Conservation (phyloP, 1,284 basidiomycete species). For the Golubevia sp. region DNA sequence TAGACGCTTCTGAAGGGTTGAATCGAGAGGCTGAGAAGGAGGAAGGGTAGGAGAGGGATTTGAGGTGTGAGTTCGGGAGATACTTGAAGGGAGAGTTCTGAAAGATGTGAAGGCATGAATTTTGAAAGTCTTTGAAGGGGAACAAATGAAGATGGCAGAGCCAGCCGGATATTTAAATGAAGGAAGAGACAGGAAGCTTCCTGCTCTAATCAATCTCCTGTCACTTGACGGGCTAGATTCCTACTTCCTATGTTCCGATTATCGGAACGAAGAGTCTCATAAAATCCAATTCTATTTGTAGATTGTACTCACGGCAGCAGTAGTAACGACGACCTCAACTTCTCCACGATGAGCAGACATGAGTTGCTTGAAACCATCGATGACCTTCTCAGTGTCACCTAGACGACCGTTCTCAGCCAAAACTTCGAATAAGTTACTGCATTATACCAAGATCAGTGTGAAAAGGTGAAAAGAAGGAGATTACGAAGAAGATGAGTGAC, state of each 20-base stretch:
- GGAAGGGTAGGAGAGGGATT: not conserved
- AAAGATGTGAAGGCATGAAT: too few relatives aligned
- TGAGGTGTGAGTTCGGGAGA: too few relatives aligned
- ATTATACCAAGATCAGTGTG: not conserved
- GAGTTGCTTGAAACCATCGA: constrained; percentile 88
- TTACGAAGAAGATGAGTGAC: not conserved
- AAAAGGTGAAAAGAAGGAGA: not conserved
- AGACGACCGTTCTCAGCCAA: constrained; percentile 93
- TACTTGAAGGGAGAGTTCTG: too few relatives aligned
- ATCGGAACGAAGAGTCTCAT: too few relatives aligned
- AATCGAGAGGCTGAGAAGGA: constrained; percentile 38
- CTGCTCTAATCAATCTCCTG: too few relatives aligned
- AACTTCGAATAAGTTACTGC: constrained; percentile 79
- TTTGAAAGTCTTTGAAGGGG: not conserved
- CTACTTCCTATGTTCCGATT: too few relatives aligned
- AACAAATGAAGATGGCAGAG: too few relatives aligned
- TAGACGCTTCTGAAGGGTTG: constrained; percentile 45
- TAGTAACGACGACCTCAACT: constrained; percentile 88
- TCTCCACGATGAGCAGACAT: constrained; percentile 90
- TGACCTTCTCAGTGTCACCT: constrained; percentile 79
- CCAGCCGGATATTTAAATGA: too few relatives aligned
- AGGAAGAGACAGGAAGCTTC: too few relatives aligned
- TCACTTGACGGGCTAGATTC: too few relatives aligned
- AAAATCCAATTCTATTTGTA: too few relatives aligned
- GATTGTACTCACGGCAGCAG: constrained; percentile 64